Evolutionary conservation across 306 rosid genomes (phyloP).

Genomic region (Sechiopsis laciniata): DNA sequence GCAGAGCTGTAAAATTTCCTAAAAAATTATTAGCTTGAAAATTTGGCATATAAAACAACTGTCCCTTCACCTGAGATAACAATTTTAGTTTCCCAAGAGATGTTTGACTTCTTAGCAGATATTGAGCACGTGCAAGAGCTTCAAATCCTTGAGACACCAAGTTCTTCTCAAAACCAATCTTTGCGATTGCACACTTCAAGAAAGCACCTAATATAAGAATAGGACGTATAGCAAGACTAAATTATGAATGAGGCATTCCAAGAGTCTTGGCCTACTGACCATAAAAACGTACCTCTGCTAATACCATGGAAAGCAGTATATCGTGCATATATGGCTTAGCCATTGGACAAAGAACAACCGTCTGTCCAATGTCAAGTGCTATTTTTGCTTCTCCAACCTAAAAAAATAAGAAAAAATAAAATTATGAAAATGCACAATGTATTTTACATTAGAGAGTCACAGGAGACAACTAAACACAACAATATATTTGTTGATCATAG

Average conservation of each 20-base stretch:
- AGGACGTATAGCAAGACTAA: slow-evolving; percentile 45
- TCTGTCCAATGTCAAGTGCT: slow-evolving; percentile 64
- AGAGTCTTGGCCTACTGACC: slow-evolving; percentile 34
- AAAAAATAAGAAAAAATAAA: slow-evolving; percentile 20
- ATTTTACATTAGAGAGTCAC: not conserved
- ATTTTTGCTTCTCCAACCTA: slow-evolving; percentile 89
- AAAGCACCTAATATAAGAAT: slow-evolving; percentile 68
- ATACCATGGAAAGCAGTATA: slow-evolving; percentile 82
- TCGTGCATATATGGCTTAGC: slow-evolving; percentile 75
- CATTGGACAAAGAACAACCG: slow-evolving; percentile 63
- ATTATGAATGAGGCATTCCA: slow-evolving; percentile 27
- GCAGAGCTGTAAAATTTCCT: not conserved
- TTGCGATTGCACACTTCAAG: slow-evolving; percentile 96
- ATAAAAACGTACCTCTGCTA: slow-evolving; percentile 80
- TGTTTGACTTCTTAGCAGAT: slow-evolving; percentile 67
- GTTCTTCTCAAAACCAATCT: slow-evolving; percentile 83
- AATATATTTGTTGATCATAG: not conserved
- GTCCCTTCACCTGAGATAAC: slow-evolving; percentile 60
- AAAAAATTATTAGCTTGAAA: not conserved
- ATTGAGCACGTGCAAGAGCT: slow-evolving; percentile 97
- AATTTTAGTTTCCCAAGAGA: slow-evolving; percentile 70
- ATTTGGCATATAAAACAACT: slow-evolving; percentile 13
- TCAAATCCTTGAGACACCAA: slow-evolving; percentile 92
- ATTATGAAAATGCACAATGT: no score
- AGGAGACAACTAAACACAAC: not conserved